Evolutionary conservation across 176 grass and related monocot species (phyloP).

Genomic region (Hordeum vulgare): MorexV3_pseudomolecules_assembly NC_058524.1:623152272-623152771

Average conservation of each 20-base stretch:
- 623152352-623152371: not conserved
- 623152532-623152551: not conserved
- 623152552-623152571: not conserved
- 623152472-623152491: not conserved
- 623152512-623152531: not conserved
- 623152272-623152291: conserved; percentile 56
- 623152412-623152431: not conserved
- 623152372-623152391: not conserved
- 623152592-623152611: not conserved
- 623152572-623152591: not conserved
- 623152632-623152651: not conserved
- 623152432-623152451: not conserved
- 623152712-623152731: not conserved
- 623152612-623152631: not conserved
- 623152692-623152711: not conserved
- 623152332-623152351: conserved; percentile 45
- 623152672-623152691: not conserved
- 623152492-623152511: not conserved
- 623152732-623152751: not conserved
- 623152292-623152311: conserved; percentile 65
- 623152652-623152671: not conserved
- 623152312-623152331: conserved; percentile 73
- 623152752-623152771: not conserved
- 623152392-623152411: not conserved
- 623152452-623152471: conserved; percentile 23